Evolutionary conservation across 768 basidiomycete species (phyloP), one percentile per base, ranked within the genome.

Genomic region (Boletus speciosus): DNA sequence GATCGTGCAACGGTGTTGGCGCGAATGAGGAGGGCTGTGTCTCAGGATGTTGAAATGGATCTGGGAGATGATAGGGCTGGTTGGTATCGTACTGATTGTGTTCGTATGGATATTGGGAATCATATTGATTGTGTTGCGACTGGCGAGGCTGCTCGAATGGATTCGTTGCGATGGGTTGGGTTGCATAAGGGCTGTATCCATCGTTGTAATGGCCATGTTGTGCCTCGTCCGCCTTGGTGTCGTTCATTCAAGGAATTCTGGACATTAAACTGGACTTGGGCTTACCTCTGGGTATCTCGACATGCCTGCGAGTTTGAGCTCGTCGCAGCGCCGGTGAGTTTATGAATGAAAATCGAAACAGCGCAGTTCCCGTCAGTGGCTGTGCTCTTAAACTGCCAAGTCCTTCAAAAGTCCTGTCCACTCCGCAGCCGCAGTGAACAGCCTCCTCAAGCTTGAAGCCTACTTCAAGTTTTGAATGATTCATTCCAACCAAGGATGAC

Each of bases 121-220:
- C 47, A 57, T 71, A 51, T 57, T 74, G 63, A 50, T 58, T 52
- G 40, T 64, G 59, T 15, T 62, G 65, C 15, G 71, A 68, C 57
- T 74, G 73, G 43, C 38, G 55, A 29, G 47, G 36, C 39, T 73
- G 76, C 55, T 78, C 78, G 55, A 76, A 77, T 6, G 76, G 76
- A 44, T 70, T 72, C 43, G 71, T 65, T 27, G 69, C 61, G 5
- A 47, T 8, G 12, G 57, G 64, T n/a, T 68, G 61, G 27, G 70
- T 56, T 47, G 71, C 62, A 57, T 85, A 82, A 8, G 80, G 77
- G 56, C 72, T 74, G 67, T 84, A 84, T 0, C 85, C 84, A 54
- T 89, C 86, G 62, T 86, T 85, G 69, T 88, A 86, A 52, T 78
- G 79, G 29, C 80, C 70, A 16, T 72, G 77, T 58, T 85, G 85